A percentile compares a stretch with the other conserved stretches of the same genome.
Evolutionary conservation across 2,329 filamentous ascomycete species (phyloP).

Genomic region (Fusarium sp.): DNA sequence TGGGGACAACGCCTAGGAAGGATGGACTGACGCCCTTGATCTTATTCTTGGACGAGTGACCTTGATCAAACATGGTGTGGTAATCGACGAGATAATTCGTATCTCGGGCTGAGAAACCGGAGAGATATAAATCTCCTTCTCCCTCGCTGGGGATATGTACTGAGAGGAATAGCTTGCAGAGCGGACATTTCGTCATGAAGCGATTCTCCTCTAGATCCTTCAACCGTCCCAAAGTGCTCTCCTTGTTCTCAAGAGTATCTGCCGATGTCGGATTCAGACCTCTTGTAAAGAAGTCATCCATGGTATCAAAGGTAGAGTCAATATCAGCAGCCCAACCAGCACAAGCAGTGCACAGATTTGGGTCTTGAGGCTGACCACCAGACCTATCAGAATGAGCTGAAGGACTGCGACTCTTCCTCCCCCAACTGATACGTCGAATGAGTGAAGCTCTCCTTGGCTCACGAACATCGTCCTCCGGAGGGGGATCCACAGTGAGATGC

Average conservation of each 20-base stretch:
- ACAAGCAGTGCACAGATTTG: slow-evolving; percentile 48
- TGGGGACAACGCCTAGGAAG: slow-evolving; percentile 50
- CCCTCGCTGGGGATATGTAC: slow-evolving; percentile 49
- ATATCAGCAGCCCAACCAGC: slow-evolving; percentile 50
- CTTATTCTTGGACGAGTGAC: slow-evolving; percentile 46
- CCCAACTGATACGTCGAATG: slow-evolving; percentile 51
- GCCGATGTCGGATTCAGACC: slow-evolving; percentile 46
- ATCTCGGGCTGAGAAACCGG: slow-evolving; percentile 51
- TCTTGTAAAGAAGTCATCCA: slow-evolving; percentile 47
- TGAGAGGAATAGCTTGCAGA: slow-evolving; percentile 51
- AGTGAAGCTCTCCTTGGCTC: slow-evolving; percentile 47
- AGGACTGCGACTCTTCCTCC: slow-evolving; percentile 50
- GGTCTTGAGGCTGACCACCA: slow-evolving; percentile 45
- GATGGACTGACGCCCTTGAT: slow-evolving; percentile 46
- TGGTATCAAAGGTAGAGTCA: slow-evolving; percentile 48
- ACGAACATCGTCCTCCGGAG: slow-evolving; percentile 44
- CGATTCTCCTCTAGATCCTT: slow-evolving; percentile 48
- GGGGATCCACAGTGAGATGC: slow-evolving; percentile 51
- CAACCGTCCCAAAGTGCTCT: slow-evolving; percentile 46
- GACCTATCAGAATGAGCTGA: slow-evolving; percentile 50
- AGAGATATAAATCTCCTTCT: slow-evolving; percentile 47
- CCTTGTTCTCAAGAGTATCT: slow-evolving; percentile 49
- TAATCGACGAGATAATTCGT: slow-evolving; percentile 51
- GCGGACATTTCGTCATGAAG: slow-evolving; percentile 49
- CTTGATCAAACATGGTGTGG: slow-evolving; percentile 47